Conservation (phyloP, 1,139 yeast genomes). For the Debaryomyces udenii region DNA sequence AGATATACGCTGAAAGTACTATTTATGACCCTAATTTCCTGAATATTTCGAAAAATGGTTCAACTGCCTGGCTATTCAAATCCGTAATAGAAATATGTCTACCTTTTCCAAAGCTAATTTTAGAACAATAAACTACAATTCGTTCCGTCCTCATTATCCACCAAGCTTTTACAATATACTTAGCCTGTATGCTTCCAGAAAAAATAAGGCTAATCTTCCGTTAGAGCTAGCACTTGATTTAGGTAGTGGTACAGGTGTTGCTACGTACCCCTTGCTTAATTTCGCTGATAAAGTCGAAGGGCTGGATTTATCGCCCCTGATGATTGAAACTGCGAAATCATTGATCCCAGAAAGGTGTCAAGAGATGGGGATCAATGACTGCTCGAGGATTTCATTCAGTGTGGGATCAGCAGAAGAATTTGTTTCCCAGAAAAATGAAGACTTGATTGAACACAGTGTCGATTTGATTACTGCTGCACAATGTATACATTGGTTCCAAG, state of each 20-base stretch:
- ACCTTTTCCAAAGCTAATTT: constrained; percentile 64
- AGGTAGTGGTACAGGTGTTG: constrained; percentile 48
- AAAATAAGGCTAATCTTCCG: constrained; percentile 19
- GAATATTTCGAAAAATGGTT: no score
- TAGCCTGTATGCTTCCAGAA: constrained; percentile 26
- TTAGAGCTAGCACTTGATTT: constrained; percentile 33
- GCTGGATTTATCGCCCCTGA: constrained; percentile 35
- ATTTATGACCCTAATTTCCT: no score
- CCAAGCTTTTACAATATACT: constrained; percentile 50
- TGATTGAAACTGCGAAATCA: constrained; percentile 39
- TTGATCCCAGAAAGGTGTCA: constrained; percentile 25
- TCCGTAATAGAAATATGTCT: constrained; percentile 46
- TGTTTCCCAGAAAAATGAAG: constrained; percentile 19
- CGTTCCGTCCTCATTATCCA: constrained; percentile 72
- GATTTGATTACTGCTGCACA: constrained; percentile 50
- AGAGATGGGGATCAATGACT: constrained; percentile 30
- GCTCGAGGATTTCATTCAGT: constrained; percentile 31
- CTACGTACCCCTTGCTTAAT: constrained; percentile 40
- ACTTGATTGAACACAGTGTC: constrained; percentile 22
- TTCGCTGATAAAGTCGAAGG: constrained; percentile 35
- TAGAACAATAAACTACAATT: constrained; percentile 59
- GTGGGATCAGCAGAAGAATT: constrained; percentile 42
- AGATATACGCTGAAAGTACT: no score
- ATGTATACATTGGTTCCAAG: constrained; percentile 51
- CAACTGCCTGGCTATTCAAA: no score